Evolutionary conservation across 148 eudicot species (phyloP).

Genomic region (Vaccinium darrowii): DNA sequence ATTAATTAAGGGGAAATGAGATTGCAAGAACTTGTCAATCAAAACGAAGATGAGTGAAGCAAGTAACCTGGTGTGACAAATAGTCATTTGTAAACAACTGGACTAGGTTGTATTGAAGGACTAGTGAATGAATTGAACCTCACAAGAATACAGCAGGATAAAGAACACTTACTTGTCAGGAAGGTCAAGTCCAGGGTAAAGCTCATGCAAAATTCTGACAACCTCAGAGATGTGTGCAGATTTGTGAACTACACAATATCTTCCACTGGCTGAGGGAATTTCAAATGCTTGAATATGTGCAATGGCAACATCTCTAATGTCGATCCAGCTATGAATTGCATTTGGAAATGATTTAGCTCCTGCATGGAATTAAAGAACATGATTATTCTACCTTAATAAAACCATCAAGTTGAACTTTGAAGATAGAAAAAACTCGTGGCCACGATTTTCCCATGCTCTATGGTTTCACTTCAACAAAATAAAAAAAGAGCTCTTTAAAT

Average conservation of each 20-base stretch:
- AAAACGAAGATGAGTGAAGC: neutral
- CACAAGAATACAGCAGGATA: neutral
- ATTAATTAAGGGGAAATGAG: neutral
- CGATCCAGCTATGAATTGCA: neutral
- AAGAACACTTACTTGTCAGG: slow-evolving; percentile 32
- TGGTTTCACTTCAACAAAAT: neutral
- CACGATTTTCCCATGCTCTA: neutral
- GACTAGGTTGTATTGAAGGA: neutral
- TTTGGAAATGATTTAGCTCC: neutral
- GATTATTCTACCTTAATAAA: neutral
- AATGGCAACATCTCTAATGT: neutral
- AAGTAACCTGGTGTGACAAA: neutral
- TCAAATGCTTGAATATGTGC: neutral
- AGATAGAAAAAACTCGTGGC: neutral
- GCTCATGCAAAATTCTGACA: slow-evolving; percentile 23
- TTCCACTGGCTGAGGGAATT: slow-evolving; percentile 36
- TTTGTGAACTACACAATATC: slow-evolving; percentile 37
- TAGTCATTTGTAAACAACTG: neutral
- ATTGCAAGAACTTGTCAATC: neutral
- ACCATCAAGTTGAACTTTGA: neutral
- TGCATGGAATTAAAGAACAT: neutral
- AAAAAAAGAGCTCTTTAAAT: neutral
- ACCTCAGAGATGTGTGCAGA: slow-evolving; percentile 22
- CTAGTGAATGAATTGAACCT: neutral
- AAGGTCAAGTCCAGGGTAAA: slow-evolving; percentile 35